Conservation (phyloP, 139 green algal genomes). For the Haematococcus lacustris region DNA sequence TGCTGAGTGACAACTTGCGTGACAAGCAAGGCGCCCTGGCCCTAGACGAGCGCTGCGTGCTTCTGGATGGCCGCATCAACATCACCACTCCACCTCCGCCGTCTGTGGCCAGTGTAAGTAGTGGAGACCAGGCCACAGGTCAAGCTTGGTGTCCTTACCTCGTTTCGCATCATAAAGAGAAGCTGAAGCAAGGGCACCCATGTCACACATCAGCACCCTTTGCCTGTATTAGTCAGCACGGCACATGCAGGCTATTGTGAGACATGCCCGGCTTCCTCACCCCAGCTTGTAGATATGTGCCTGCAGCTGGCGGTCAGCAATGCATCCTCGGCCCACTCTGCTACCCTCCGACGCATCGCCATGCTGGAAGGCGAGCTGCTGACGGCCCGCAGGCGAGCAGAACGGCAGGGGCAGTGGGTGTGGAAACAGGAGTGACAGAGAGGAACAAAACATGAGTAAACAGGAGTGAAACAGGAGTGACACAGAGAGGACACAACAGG, state of each 20-base stretch:
- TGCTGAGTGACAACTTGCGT: conserved; percentile 30
- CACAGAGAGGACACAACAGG: no score
- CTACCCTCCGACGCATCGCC: conserved; percentile 29
- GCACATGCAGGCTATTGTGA: no score
- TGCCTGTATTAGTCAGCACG: no score
- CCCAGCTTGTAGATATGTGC: no score
- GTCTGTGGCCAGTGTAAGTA: conserved; percentile 7
- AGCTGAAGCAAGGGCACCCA: neutral
- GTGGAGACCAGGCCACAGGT: neutral
- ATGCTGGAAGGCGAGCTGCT: conserved; percentile 30
- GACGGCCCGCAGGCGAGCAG: conserved; percentile 16
- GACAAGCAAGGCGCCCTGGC: conserved; percentile 29
- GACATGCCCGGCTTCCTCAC: no score
- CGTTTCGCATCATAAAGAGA: neutral
- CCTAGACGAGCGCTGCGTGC: conserved; percentile 25
- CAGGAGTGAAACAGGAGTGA: no score
- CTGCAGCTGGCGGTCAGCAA: neutral
- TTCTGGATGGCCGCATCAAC: conserved; percentile 38
- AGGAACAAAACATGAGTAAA: no score
- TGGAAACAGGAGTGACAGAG: no score
- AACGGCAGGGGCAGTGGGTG: conserved; percentile 24
- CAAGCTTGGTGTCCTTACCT: neutral
- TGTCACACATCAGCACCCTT: no score
- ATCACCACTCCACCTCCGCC: conserved; percentile 19
- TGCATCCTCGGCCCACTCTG: conserved; percentile 6